Evolutionary conservation across 2,329 filamentous ascomycete genomes (phyloP).

Genomic region (Microcyclosporella mali): DNA sequence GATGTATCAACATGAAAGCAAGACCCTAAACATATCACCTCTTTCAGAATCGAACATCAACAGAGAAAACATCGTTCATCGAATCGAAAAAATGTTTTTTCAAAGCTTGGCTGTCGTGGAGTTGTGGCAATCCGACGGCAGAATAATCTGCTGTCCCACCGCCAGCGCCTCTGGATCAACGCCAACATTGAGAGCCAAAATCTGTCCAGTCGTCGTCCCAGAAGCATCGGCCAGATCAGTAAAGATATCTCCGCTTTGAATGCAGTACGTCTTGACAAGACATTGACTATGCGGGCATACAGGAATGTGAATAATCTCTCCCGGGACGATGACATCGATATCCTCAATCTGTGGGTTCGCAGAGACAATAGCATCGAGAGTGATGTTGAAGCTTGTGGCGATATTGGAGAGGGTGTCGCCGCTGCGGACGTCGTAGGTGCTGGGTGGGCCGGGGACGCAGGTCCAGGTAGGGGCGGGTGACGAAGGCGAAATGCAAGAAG

Average conservation of each 20-base stretch:
- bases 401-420: slow-evolving; percentile 22
- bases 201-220: slow-evolving; percentile 19
- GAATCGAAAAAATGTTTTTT: too few relatives aligned
- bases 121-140: slow-evolving; percentile 5
- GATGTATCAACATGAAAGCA: too few relatives aligned
- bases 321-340: slow-evolving; percentile 15
- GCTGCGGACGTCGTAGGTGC: slow-evolving; percentile 17
- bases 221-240: slow-evolving; percentile 19
- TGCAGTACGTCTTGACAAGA: slow-evolving; percentile 19
- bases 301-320: slow-evolving; percentile 23
- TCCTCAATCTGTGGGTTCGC: slow-evolving; percentile 24
- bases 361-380: slow-evolving; percentile 15
- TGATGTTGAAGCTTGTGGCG: slow-evolving; percentile 23
- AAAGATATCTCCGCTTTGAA: slow-evolving; percentile 21
- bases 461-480: slow-evolving; percentile 12
- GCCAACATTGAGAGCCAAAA: slow-evolving; percentile 20
- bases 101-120: neutral
- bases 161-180: slow-evolving; percentile 14
- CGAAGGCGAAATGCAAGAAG: slow-evolving; percentile 14
- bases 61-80: too few relatives aligned
- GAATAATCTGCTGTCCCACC: slow-evolving; percentile 5
- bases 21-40: too few relatives aligned
- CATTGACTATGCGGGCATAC: slow-evolving; percentile 21
- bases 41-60: too few relatives aligned
- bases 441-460: slow-evolving; percentile 21